Percentiles rank a stretch among this genome's conserved stretches.
phyloP scores from a whole-genome alignment of 176 grass and related monocot species.

The Tuctoria greenei region DNA sequence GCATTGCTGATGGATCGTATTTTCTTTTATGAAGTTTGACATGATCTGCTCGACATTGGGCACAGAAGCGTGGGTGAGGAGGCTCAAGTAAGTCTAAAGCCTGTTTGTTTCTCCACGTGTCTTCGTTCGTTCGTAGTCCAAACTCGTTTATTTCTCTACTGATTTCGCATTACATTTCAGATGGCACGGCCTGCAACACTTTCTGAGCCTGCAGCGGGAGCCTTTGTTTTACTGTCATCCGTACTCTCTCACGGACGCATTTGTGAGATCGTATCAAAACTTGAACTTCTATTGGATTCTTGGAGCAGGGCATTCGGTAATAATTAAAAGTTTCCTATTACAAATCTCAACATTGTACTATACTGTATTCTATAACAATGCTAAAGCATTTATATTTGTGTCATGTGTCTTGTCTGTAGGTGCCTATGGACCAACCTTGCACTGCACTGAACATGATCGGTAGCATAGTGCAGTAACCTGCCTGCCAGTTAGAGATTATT shows the following conservation, averaged over 20 bases:
- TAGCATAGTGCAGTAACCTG: not conserved
- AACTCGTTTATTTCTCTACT: not conserved
- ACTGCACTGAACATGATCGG: constrained; percentile 7
- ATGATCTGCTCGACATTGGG: constrained; percentile 57
- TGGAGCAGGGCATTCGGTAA: not conserved
- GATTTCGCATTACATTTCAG: constrained; percentile 8
- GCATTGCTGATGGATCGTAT: not conserved
- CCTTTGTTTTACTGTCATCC: not conserved
- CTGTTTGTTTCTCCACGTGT: not conserved
- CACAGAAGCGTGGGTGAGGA: constrained; percentile 50
- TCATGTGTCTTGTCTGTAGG: not conserved
- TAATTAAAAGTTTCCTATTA: no score
- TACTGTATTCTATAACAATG: not conserved
- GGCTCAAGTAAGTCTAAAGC: constrained; percentile 48
- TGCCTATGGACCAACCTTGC: constrained; percentile 1
- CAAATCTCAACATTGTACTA: not conserved
- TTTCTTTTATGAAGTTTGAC: constrained; percentile 36
- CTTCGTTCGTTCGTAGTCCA: not conserved
- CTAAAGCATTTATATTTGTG: not conserved
- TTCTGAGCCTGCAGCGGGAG: not conserved
- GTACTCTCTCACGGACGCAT: not conserved
- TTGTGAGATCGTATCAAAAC: not conserved
- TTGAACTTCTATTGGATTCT: constrained; percentile 11
- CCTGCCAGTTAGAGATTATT: no score
- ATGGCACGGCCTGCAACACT: constrained; percentile 22